Percentiles rank a stretch among this genome's conserved stretches.
These are phyloP conservation scores for Trichosporon sp. DNA, from an alignment of 1,284 basidiomycete species.

Conservation along the genomic window DNA sequence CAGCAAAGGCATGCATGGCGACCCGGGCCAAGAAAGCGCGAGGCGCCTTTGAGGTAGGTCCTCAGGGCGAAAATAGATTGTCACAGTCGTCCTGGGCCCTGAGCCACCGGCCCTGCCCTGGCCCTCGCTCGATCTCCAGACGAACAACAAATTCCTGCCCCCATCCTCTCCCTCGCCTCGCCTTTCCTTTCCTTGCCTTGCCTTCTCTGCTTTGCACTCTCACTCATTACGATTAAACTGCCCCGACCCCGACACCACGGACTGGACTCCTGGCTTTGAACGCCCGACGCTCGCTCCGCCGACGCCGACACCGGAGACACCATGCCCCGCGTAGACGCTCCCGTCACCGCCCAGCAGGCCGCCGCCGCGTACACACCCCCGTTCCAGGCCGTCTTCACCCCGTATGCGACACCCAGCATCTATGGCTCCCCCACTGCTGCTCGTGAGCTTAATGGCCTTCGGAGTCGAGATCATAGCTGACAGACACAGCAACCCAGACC, in stretches of 20 bases:
- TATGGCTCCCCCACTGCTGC: background rate
- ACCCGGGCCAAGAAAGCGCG: no score
- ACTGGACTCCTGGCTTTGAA: background rate
- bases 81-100: background rate
- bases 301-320: background rate
- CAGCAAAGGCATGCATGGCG: background rate
- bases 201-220: background rate
- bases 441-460: background rate
- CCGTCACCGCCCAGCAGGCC: constrained; percentile 3
- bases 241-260: background rate
- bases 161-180: background rate
- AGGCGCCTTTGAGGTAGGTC: no score
- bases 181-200: no score
- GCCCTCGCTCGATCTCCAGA: background rate
- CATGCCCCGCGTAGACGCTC: background rate
- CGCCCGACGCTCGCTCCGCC: background rate
- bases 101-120: background rate
- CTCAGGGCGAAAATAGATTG: background rate
- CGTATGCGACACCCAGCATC: constrained; percentile 1
- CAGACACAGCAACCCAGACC: background rate
- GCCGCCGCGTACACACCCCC: constrained; percentile 5
- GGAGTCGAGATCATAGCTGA: background rate
- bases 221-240: no score
- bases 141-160: background rate
- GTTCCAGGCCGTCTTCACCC: constrained; percentile 5